phyloP scores from a whole-genome alignment of 306 rosid species.

The Vigna trinervia region DNA sequence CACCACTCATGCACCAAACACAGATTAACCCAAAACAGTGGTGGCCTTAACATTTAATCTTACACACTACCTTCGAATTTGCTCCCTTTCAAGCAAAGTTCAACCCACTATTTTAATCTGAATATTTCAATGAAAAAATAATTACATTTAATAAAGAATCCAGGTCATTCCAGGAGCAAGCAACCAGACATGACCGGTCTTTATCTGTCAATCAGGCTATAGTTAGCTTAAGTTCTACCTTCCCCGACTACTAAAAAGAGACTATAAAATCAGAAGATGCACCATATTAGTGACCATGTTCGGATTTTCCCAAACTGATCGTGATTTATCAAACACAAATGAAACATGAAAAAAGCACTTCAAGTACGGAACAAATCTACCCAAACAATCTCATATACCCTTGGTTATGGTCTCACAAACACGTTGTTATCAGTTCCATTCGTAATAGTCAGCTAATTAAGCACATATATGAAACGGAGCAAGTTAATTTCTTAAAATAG shows the following conservation, averaged over 20 bases:
- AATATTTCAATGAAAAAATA: not conserved
- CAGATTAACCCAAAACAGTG: no score
- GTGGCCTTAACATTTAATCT: no score
- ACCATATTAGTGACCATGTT: not conserved
- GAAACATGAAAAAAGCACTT: conserved; percentile 24
- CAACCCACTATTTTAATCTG: not conserved
- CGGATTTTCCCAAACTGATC: conserved; percentile 8
- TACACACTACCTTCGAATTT: conserved; percentile 25
- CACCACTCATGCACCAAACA: no score
- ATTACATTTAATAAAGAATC: not conserved
- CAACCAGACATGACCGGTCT: conserved; percentile 11
- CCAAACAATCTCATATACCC: conserved; percentile 1
- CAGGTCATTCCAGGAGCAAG: conserved; percentile 8
- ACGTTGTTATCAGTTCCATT: not conserved
- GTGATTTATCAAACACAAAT: conserved; percentile 2
- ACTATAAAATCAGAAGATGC: not conserved
- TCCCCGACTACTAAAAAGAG: not conserved
- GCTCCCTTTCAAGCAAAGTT: conserved; percentile 21
- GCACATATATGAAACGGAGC: conserved; percentile 11
- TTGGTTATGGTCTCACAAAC: not conserved
- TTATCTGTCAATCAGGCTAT: conserved; percentile 12
- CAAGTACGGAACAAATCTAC: conserved; percentile 9
- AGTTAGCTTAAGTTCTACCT: not conserved
- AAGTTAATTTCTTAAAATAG: not conserved
- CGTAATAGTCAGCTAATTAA: not conserved